These are phyloP conservation scores for Yamadazyma triangularis DNA, from an alignment of 1,139 yeast species.

Conservation along the genomic window DNA sequence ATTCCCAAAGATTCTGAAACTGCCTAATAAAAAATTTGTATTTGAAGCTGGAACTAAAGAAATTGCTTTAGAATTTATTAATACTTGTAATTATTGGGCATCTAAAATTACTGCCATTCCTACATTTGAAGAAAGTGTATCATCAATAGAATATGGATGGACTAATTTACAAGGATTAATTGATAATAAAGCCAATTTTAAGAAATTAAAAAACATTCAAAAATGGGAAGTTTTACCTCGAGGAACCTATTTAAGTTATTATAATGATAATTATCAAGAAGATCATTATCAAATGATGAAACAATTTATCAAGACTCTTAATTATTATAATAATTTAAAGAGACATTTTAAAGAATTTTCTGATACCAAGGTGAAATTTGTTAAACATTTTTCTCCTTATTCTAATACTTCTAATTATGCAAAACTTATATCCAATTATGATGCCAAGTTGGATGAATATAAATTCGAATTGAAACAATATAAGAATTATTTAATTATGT, in stretches of 20 bases:
- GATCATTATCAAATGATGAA: slow-evolving; percentile 44
- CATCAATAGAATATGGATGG: slow-evolving; percentile 87
- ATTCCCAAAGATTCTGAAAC: slow-evolving; percentile 35
- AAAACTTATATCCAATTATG: slow-evolving; percentile 34
- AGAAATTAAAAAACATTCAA: slow-evolving; percentile 29
- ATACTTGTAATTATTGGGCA: slow-evolving; percentile 88
- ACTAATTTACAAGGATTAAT: slow-evolving; percentile 39
- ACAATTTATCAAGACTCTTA: slow-evolving; percentile 42
- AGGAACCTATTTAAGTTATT: slow-evolving; percentile 41
- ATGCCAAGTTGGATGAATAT: slow-evolving; percentile 37
- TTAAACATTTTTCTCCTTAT: slow-evolving; percentile 24
- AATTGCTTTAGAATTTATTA: slow-evolving; percentile 66
- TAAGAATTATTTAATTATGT: slow-evolving; percentile 41
- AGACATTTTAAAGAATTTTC: slow-evolving; percentile 33
- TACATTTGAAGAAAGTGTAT: slow-evolving; percentile 52
- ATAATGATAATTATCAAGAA: slow-evolving; percentile 21
- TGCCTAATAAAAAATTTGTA: slow-evolving; percentile 33
- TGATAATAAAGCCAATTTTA: slow-evolving; percentile 26
- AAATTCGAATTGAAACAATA: slow-evolving; percentile 42
- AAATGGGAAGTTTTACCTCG: slow-evolving; percentile 42
- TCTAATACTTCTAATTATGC: slow-evolving; percentile 32
- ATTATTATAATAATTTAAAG: slow-evolving; percentile 40
- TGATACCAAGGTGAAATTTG: slow-evolving; percentile 26
- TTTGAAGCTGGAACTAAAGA: slow-evolving; percentile 64
- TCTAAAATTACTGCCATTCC: slow-evolving; percentile 81